Base-by-base conservation (phyloP, 2,329 filamentous ascomycete genomes). In the Xenoacremonium recifei region DNA sequence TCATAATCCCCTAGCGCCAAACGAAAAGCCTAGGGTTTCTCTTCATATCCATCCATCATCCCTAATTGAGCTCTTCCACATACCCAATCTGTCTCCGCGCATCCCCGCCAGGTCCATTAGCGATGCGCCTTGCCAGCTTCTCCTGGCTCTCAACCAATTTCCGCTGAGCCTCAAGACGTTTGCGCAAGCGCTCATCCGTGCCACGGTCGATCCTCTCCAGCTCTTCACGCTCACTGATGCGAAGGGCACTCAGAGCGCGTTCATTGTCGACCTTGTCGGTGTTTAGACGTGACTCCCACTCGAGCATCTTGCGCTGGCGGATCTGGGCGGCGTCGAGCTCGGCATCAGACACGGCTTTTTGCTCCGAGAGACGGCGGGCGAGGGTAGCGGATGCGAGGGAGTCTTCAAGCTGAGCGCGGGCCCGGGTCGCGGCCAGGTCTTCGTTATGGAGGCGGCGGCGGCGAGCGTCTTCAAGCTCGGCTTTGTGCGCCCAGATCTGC, bases 71-170 rank as follows among this genome's bases (percentile, higher is more conserved):
- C 63, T 80, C 77, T 35, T 72, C 72, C 21, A 81, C 68, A 49
- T 70, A 80, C n/a, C 77, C 77, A 63, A 80, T 75, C 64, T 78
- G 74, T 47, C 71, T 67, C 51, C 73, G 61, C 31, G 58, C 39
- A 27, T 65, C 57, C 1, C 46, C 50, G 15, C 45, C 42, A 2
- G 59, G 51, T 1, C 57, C 61, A 13, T 74, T 68, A 7, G 77
- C 73, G 44, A 80, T 56, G 51, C 68, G 67, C 44, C 58, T 63
- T 1, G 67, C 67, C 40, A 70, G 42, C 47, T 61, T 62, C 45
- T 69, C 66, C 53, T 70, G 67, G 31, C 63, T 65, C 37, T 80
- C 73, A 3, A 80, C 73, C 37, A 80, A 55, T 56, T 67, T 73
- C 62, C 68, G 70, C 60, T 80, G 77, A 55, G 76, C 72, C 39